phyloP scores from a whole-genome alignment of 2,329 filamentous ascomycete species.

The Colletotrichum caudatum region DNA sequence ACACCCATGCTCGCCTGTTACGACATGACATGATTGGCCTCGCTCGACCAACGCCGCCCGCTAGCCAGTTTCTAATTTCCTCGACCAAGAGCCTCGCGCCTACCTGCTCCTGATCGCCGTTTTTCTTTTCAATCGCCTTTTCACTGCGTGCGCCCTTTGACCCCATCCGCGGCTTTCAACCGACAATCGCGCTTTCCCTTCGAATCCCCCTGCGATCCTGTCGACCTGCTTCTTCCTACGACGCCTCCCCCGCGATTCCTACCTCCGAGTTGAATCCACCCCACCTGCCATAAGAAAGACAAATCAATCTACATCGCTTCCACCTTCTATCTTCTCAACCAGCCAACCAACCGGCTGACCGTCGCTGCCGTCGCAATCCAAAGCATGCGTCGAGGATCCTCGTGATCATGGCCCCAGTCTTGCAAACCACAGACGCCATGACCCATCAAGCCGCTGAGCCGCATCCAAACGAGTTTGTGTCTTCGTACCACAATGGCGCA shows the following conservation, averaged over 20 bases:
- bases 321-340: neutral
- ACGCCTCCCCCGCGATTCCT: neutral
- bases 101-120: neutral
- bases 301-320: neutral
- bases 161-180: slow-evolving; percentile 13
- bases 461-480: slow-evolving; percentile 27
- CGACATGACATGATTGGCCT: slow-evolving; percentile 31
- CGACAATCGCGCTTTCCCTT: slow-evolving; percentile 10
- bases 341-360: neutral
- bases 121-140: slow-evolving; percentile 8
- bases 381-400: slow-evolving; percentile 34
- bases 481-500: slow-evolving; percentile 21
- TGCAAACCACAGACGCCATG: slow-evolving; percentile 35
- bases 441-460: slow-evolving; percentile 36
- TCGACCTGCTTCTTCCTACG: neutral
- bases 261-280: neutral
- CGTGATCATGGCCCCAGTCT: slow-evolving; percentile 40
- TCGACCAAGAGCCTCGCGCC: slow-evolving; percentile 11
- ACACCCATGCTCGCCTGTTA: slow-evolving; percentile 20
- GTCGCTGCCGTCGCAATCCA: slow-evolving; percentile 8
- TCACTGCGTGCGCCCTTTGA: slow-evolving; percentile 10
- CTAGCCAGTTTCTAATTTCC: slow-evolving; percentile 1
- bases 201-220: neutral
- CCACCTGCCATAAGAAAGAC: neutral
- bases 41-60: neutral